Percentiles rank a stretch among this genome's conserved stretches.
Conservation (phyloP, 495 filamentous ascomycete genomes). For the Lophium mytilinum region DNA sequence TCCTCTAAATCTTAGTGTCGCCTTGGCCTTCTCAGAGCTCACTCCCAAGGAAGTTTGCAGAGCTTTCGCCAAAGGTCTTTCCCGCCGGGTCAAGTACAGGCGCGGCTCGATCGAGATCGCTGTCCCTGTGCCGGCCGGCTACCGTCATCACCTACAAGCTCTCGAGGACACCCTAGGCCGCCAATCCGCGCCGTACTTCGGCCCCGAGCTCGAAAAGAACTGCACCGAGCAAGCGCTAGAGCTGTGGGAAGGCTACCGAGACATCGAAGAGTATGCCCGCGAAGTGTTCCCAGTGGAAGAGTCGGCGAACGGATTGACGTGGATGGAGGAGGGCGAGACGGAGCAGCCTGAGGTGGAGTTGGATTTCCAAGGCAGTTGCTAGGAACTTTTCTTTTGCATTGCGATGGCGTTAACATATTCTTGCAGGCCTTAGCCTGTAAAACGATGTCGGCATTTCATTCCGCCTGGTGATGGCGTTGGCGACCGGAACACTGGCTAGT, state of each 20-base stretch:
- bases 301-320: conserved; percentile 81
- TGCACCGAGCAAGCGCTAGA: conserved; percentile 65
- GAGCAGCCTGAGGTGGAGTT: conserved; percentile 17
- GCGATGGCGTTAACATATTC: conserved; percentile 7
- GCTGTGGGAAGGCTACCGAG: conserved; percentile 84
- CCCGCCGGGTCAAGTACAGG: conserved; percentile 67
- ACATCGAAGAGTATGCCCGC: conserved; percentile 90
- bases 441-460: neutral
- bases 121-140: conserved; percentile 79
- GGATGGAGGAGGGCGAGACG: conserved; percentile 61
- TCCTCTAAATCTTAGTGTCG: conserved; percentile 49
- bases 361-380: conserved; percentile 23
- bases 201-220: conserved; percentile 49
- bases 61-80: conserved; percentile 69
- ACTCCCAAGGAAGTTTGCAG: conserved; percentile 74
- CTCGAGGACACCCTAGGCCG: conserved; percentile 56
- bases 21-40: conserved; percentile 85
- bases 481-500: neutral
- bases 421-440: conserved; percentile 1
- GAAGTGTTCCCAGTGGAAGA: conserved; percentile 95
- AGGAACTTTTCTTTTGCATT: conserved; percentile 7
- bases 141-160: conserved; percentile 77
- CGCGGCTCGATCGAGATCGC: conserved; percentile 72
- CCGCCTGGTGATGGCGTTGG: conserved; percentile 1
- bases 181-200: conserved; percentile 60